Evolutionary conservation across 2,329 filamentous ascomycete genomes (phyloP), one percentile per base, ranked within the genome.

Genomic region (Alternaria burnsii): DNA sequence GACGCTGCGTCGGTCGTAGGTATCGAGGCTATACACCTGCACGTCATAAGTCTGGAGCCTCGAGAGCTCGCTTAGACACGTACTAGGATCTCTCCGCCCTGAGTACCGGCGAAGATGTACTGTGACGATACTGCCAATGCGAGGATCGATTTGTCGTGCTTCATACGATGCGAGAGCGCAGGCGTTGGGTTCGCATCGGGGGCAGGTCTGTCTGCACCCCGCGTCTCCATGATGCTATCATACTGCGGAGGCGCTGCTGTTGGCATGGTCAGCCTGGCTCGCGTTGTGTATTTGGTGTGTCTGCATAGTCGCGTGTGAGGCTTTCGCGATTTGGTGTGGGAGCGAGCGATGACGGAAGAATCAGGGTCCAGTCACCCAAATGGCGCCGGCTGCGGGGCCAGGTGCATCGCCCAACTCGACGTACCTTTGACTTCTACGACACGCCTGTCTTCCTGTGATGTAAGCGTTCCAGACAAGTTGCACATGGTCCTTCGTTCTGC

Each of bases 41-140:
- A 9, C 20, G 11, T 6, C 30, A 48, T 77, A 44, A 75, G 69
- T 53, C 16, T 32, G 6, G 12, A 9, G 41, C n/a, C 40, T 48
- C 47, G 34, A n/a, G n/a, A 28, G 4, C 24, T 3, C 12, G 11
- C 14, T 28, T n/a, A 18, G 1, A 11, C 16, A 77, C 81, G 62
- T 78, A 87, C 90, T 46, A 96, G 85, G 62, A 99, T 97, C 81
- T 97, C 93, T 62, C 95, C 95, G 65, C 93, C 91, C 76, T 97
- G 93, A 1, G 95, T 94, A 41, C 95, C 95, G 18, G 94, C 94
- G 78, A 93, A 99, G 55, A 99, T 91, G 74, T 89, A 90, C 48
- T 91, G 85, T 52, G 92, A 85, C 58, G 92, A 93, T 24, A 97
- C 88, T 4, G 89, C 92, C 57, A 99, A 86, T 9, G 93, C 88